Conservation (phyloP, 495 filamentous ascomycete genomes). For the Penicillium cataractarum region DNA sequence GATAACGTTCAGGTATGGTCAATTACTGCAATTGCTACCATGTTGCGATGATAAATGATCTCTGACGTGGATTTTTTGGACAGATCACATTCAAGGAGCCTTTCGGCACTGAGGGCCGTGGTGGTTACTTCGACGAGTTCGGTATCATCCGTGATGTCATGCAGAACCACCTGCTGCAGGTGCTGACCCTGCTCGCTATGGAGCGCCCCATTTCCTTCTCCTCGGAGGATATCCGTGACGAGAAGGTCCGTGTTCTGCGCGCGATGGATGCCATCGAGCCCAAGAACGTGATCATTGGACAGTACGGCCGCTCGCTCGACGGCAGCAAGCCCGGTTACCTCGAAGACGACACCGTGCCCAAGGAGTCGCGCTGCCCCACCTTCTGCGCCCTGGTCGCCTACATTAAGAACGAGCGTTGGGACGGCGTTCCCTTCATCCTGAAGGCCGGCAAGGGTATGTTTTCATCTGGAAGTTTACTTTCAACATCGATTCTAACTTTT, state of each 20-base stretch:
- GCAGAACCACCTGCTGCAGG: conserved; percentile 96
- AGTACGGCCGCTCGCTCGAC: conserved; percentile 96
- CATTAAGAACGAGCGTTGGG: conserved; percentile 99
- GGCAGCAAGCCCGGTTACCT: conserved; percentile 98
- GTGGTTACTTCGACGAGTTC: conserved; percentile 99
- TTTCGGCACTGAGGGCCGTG: conserved; percentile 98
- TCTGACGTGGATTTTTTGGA: not conserved
- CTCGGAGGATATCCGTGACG: conserved; percentile 96
- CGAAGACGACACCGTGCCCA: conserved; percentile 97
- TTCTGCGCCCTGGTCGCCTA: conserved; percentile 96
- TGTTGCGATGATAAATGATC: not conserved
- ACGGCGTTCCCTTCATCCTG: conserved; percentile 98
- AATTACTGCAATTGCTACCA: not conserved
- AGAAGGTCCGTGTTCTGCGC: conserved; percentile 94
- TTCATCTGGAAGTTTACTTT: not conserved
- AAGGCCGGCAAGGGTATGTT: conserved; percentile 88
- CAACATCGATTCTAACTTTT: conserved; percentile 14
- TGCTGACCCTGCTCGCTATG: conserved; percentile 96
- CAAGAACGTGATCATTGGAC: conserved; percentile 99
- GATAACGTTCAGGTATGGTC: conserved; percentile 77
- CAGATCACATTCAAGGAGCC: conserved; percentile 99
- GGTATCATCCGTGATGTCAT: conserved; percentile 99
- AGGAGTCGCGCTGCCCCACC: conserved; percentile 95
- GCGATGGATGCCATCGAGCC: conserved; percentile 95
- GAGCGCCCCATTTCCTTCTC: conserved; percentile 98